phyloP scores from a whole-genome alignment of 2,329 filamentous ascomycete species.

The Neocucurbitaria cava region DNA sequence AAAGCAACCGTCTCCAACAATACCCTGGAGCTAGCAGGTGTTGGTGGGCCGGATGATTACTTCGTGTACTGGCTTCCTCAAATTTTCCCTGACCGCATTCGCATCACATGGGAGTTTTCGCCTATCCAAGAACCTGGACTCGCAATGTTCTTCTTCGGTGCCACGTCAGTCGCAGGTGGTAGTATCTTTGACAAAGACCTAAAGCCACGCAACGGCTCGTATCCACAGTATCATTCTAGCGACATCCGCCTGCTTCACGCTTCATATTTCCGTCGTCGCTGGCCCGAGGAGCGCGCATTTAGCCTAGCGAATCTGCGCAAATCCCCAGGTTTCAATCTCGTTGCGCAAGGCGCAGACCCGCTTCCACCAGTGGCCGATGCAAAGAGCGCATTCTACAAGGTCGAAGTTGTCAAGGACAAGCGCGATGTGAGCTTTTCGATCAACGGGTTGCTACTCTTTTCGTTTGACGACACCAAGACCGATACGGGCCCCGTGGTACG shows the following conservation, averaged over 20 bases:
- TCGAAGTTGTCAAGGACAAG: slow-evolving; percentile 43
- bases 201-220: slow-evolving; percentile 36
- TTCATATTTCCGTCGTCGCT: slow-evolving; percentile 26
- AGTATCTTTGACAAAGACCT: slow-evolving; percentile 39
- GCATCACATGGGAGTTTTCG: slow-evolving; percentile 44
- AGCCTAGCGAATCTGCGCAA: slow-evolving; percentile 41
- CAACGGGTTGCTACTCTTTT: slow-evolving; percentile 37
- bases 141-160: slow-evolving; percentile 47
- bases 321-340: slow-evolving; percentile 41
- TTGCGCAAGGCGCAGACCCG: slow-evolving; percentile 37
- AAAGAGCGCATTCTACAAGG: slow-evolving; percentile 37
- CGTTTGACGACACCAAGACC: slow-evolving; percentile 34
- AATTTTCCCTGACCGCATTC: slow-evolving; percentile 41
- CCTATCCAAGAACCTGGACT: slow-evolving; percentile 41
- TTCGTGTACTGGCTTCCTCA: slow-evolving; percentile 46
- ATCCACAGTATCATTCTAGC: slow-evolving; percentile 30
- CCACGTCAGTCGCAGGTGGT: slow-evolving; percentile 30
- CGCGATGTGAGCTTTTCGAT: slow-evolving; percentile 35
- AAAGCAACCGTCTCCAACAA: slow-evolving; percentile 31
- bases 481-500: slow-evolving; percentile 35
- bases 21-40: slow-evolving; percentile 37
- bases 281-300: slow-evolving; percentile 39
- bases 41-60: slow-evolving; percentile 32
- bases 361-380: slow-evolving; percentile 38
- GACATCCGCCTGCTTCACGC: slow-evolving; percentile 28